Conservation (phyloP, 495 filamentous ascomycete genomes). For the Neurospora sp. region DNA sequence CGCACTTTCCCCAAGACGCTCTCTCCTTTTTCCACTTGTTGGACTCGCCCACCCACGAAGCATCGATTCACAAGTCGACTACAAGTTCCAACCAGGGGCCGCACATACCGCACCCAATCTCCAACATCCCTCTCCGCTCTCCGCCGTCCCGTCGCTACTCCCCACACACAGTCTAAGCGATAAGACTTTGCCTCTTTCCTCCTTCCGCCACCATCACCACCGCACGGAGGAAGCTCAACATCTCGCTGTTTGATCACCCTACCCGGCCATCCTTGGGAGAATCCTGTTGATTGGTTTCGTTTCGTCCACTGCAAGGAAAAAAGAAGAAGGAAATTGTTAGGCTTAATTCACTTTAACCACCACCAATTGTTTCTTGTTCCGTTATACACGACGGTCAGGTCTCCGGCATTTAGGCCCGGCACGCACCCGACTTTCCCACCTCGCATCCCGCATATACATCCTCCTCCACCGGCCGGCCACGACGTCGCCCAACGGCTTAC, state of each 20-base stretch:
- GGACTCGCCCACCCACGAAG: background rate
- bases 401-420: conserved; percentile 11
- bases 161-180: background rate
- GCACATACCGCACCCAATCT: background rate
- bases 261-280: conserved; percentile 20
- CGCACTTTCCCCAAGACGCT: background rate
- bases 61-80: background rate
- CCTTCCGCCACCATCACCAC: background rate
- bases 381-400: conserved; percentile 1
- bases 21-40: background rate
- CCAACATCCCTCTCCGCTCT: background rate
- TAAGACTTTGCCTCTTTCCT: background rate
- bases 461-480: background rate
- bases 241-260: conserved; percentile 19
- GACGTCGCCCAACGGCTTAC: background rate
- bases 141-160: background rate
- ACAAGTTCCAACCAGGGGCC: background rate
- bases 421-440: conserved; percentile 5
- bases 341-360: conserved; percentile 30
- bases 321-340: background rate
- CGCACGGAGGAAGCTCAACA: background rate
- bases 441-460: conserved; percentile 1
- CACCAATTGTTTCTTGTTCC: conserved; percentile 20
- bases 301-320: conserved; percentile 12
- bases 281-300: conserved; percentile 32